These are phyloP conservation scores for Pestalotiopsis sp. DNA, from an alignment of 2,329 filamentous ascomycete genomes.

Conservation along the genomic window DNA sequence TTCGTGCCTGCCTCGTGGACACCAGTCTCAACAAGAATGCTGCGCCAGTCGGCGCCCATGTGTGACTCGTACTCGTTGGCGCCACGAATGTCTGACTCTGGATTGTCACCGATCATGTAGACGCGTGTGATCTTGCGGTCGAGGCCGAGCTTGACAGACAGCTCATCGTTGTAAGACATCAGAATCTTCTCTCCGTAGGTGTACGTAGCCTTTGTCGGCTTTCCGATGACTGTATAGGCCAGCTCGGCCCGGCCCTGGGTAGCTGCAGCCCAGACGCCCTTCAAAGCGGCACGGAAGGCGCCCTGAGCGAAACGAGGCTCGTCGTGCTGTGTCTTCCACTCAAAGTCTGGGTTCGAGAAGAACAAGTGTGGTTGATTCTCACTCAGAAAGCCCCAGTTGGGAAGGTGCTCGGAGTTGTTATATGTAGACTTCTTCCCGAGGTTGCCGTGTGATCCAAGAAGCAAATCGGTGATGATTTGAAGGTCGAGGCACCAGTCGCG, in stretches of 20 bases:
- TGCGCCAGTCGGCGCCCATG: slow-evolving; percentile 63
- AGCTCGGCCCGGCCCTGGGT: slow-evolving; percentile 45
- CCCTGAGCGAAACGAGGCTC: slow-evolving; percentile 72
- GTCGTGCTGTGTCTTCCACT: slow-evolving; percentile 69
- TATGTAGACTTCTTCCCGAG: slow-evolving; percentile 64
- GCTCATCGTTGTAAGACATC: slow-evolving; percentile 25
- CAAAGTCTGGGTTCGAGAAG: slow-evolving; percentile 72
- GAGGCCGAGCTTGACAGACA: slow-evolving; percentile 3
- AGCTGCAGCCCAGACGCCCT: slow-evolving; percentile 62
- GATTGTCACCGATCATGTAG: slow-evolving; percentile 75
- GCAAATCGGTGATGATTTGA: slow-evolving; percentile 33
- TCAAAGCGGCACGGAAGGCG: slow-evolving; percentile 66
- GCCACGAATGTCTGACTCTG: slow-evolving; percentile 70
- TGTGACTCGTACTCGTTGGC: slow-evolving; percentile 64
- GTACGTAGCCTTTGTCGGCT: slow-evolving; percentile 66
- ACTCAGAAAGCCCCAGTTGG: slow-evolving; percentile 42
- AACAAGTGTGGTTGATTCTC: slow-evolving; percentile 68
- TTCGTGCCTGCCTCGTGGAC: slow-evolving; percentile 51
- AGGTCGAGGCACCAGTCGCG: slow-evolving; percentile 39
- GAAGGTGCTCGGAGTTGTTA: slow-evolving; percentile 49
- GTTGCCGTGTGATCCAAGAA: slow-evolving; percentile 51
- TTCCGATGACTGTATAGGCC: slow-evolving; percentile 64
- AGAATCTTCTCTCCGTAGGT: slow-evolving; percentile 67
- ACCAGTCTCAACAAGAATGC: slow-evolving; percentile 69
- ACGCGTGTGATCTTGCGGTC: slow-evolving; percentile 48